Evolutionary conservation across 2,329 filamentous ascomycete species (phyloP), one percentile per base, ranked within the genome.

Genomic region (Colletotrichum siamense): DNA sequence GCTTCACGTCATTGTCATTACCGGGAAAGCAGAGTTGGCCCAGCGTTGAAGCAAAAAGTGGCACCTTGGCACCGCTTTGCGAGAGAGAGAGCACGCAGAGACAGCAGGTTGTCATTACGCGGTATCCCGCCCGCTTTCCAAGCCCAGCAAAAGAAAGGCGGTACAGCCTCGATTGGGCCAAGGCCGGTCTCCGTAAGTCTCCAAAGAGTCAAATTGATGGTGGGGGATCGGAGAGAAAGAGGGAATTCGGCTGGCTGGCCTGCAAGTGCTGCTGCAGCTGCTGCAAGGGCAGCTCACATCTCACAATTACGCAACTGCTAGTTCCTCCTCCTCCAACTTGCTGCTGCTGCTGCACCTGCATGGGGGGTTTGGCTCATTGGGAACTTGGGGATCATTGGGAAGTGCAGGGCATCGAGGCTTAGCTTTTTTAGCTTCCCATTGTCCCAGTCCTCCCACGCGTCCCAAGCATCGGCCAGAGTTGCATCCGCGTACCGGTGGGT

Each of bases 1-100:
- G 67, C 67, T 62, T 69, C 55, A 69, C 57, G 67, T 69, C 67
- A 69, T 69, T 61, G 55, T 69, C 67, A 69, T 69, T 69, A 69
- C 67, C 67, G 67, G 34, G 52, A 61, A 69, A 24, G 52, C 52
- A 49, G 36, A 61, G 67, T 30, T 30, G 32, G 32, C 24, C 24
- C 55, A 22, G n/a, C 15, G 24, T 36, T 36, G 65, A 69, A 49
- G 30, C 44, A 62, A 26, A 62, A 69, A 30, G 67, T 69, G 67
- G 67, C 12, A 28, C 57, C 67, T 44, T 18, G 36, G 36, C 36
- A 39, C 39, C 39, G 39, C 39, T 39, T 39, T 5, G 16, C 16
- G 39, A 44, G 8, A 44, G 16, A 44, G 36, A 39, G 1, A 8
- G 8, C 39, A 44, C 36, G 16, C 34, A 44, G 44, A 49, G 67